Conservation (phyloP, 2,329 filamentous ascomycete species). For the Neobulgaria alba region DNA sequence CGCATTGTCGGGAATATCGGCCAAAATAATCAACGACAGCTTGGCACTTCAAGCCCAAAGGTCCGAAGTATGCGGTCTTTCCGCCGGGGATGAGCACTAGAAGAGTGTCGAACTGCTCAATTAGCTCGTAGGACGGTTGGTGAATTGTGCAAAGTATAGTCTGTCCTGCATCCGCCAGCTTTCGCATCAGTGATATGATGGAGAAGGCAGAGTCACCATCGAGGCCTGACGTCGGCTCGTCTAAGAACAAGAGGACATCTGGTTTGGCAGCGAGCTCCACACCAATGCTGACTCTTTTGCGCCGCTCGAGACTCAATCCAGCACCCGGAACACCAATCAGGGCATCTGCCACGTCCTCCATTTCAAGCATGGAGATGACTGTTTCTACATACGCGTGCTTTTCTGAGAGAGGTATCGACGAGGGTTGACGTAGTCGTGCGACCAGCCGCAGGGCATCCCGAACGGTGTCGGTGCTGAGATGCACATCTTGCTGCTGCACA, state of each 20-base stretch:
- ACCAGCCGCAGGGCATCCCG: slow-evolving; percentile 63
- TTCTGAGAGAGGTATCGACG: slow-evolving; percentile 43
- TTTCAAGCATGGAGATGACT: slow-evolving; percentile 56
- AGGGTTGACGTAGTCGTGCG: slow-evolving; percentile 53
- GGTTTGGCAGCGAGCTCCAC: slow-evolving; percentile 66
- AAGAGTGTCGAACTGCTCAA: slow-evolving; percentile 67
- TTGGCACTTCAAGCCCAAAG: slow-evolving; percentile 57
- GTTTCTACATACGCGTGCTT: slow-evolving; percentile 60
- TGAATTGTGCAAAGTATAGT: slow-evolving; percentile 70
- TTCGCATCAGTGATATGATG: slow-evolving; percentile 60
- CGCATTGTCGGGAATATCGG: slow-evolving; percentile 56
- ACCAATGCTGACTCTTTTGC: slow-evolving; percentile 65
- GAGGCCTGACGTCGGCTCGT: slow-evolving; percentile 63
- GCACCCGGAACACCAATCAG: slow-evolving; percentile 53
- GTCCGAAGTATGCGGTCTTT: slow-evolving; percentile 64
- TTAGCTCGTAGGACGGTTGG: slow-evolving; percentile 59
- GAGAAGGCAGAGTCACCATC: slow-evolving; percentile 62
- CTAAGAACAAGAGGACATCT: slow-evolving; percentile 58
- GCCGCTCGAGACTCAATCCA: slow-evolving; percentile 35
- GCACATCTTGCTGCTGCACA: slow-evolving; percentile 64
- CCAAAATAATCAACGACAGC: slow-evolving; percentile 61
- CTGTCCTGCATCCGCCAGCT: slow-evolving; percentile 56
- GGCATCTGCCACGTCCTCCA: slow-evolving; percentile 58
- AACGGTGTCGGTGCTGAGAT: slow-evolving; percentile 58
- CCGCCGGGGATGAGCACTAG: slow-evolving; percentile 59